phyloP scores from a whole-genome alignment of 1,284 basidiomycete species.

The Polyporus tsugae region DNA sequence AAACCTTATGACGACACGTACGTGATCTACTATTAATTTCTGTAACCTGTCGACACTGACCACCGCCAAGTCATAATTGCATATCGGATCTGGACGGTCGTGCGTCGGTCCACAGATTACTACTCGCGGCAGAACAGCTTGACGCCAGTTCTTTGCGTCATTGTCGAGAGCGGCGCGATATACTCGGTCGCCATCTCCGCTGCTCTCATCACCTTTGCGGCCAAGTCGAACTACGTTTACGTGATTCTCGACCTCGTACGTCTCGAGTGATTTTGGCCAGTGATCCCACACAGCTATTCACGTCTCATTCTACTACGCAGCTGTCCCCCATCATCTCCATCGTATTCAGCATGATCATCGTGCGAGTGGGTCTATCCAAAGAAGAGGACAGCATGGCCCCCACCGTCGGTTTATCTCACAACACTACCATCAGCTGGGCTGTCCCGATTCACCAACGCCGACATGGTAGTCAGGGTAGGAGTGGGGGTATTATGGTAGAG shows the following conservation, averaged over 20 bases:
- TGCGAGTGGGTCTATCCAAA: slow-evolving; percentile 34
- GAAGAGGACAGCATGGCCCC: slow-evolving; percentile 10
- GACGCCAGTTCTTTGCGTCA: slow-evolving; percentile 39
- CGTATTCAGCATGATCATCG: slow-evolving; percentile 42
- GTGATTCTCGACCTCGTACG: slow-evolving; percentile 45
- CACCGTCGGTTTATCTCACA: no score
- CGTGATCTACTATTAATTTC: not conserved
- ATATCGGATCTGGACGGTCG: slow-evolving; percentile 39
- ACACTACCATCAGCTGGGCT: no score
- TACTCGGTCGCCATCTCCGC: slow-evolving; percentile 44
- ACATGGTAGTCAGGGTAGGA: no score
- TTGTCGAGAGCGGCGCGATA: slow-evolving; percentile 44
- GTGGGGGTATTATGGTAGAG: no score
- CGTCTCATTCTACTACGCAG: slow-evolving; percentile 17
- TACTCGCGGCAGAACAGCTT: slow-evolving; percentile 30
- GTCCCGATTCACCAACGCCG: no score
- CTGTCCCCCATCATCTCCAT: slow-evolving; percentile 43
- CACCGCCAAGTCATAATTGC: slow-evolving; percentile 35
- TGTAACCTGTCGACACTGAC: not conserved
- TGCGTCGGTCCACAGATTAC: slow-evolving; percentile 32
- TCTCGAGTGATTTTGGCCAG: not conserved
- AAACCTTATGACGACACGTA: slow-evolving; percentile 43
- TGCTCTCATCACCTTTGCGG: slow-evolving; percentile 44
- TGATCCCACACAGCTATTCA: no score
- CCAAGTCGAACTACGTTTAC: slow-evolving; percentile 41